phyloP scores from a whole-genome alignment of 2,329 filamentous ascomycete genomes.

The Alternaria alternata region DNA sequence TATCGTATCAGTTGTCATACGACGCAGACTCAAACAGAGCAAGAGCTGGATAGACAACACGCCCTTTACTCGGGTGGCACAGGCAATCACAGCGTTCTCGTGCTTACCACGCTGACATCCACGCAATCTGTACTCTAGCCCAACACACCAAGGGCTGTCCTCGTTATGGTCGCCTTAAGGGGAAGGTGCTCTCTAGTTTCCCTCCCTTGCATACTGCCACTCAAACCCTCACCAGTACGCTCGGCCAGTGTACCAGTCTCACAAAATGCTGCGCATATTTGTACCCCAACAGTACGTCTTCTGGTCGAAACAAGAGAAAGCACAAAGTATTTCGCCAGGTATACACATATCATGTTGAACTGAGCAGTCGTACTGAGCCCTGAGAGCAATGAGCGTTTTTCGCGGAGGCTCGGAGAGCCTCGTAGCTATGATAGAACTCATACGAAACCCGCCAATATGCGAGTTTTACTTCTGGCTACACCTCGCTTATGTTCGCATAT shows the following conservation, averaged over 20 bases:
- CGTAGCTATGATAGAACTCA: not conserved
- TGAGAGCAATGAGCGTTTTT: not conserved
- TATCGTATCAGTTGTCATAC: constrained; percentile 5
- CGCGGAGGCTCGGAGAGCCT: not conserved
- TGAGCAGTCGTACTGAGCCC: not conserved
- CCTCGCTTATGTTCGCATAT: too few relatives aligned
- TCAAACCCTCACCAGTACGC: not conserved
- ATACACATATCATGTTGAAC: not conserved
- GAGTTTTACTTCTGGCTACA: not conserved
- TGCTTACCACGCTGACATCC: constrained; percentile 10
- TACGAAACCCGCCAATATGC: not conserved
- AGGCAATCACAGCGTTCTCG: constrained; percentile 8
- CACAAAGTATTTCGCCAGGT: not conserved
- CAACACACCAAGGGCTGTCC: constrained; percentile 5
- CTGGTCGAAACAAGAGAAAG: not conserved
- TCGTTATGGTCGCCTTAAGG: constrained; percentile 8
- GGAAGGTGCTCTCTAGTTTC: not conserved
- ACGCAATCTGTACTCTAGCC: not conserved
- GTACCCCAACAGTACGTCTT: not conserved
- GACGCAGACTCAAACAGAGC: not conserved
- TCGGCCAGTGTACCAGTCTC: not conserved
- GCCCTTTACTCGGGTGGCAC: constrained; percentile 1
- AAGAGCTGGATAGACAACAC: not conserved
- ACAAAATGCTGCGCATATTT: not conserved
- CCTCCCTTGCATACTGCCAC: not conserved